Conservation (phyloP, 1,284 basidiomycete species). For the Austroboletus rostrupii region DNA sequence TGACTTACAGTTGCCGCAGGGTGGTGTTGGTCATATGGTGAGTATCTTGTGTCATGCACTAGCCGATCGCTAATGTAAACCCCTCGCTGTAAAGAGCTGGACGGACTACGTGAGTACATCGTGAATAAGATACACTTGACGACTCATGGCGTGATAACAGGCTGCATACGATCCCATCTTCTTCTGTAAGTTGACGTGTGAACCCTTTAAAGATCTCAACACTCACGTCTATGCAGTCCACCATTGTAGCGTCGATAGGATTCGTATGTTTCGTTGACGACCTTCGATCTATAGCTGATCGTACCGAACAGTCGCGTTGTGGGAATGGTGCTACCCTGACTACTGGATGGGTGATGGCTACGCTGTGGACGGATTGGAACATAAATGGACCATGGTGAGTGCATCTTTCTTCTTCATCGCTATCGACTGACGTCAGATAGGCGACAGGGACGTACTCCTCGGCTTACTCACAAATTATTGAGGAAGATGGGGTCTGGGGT, state of each 20-base stretch:
- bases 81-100: slow-evolving; percentile 6
- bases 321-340: slow-evolving; percentile 25
- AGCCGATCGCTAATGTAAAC: not conserved
- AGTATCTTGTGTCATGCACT: slow-evolving; percentile 1
- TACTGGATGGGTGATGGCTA: slow-evolving; percentile 24
- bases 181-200: slow-evolving; percentile 14
- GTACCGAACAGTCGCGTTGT: slow-evolving; percentile 19
- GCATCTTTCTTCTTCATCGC: not conserved
- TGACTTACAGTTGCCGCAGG: slow-evolving; percentile 9
- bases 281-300: not conserved
- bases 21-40: slow-evolving; percentile 24
- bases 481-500: slow-evolving; percentile 19
- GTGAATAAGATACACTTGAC: too few species aligned
- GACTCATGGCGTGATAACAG: slow-evolving; percentile 5
- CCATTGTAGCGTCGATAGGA: slow-evolving; percentile 23
- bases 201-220: not conserved
- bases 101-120: slow-evolving; percentile 21
- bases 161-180: slow-evolving; percentile 25
- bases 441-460: slow-evolving; percentile 16
- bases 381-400: slow-evolving; percentile 22
- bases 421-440: slow-evolving; percentile 4
- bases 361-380: slow-evolving; percentile 2
- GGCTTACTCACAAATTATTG: slow-evolving; percentile 19
- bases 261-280: slow-evolving; percentile 11
- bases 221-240: slow-evolving; percentile 15